Evolutionary conservation across 2,329 filamentous ascomycete species (phyloP).

Genomic region (Trichoderma sp.): DNA sequence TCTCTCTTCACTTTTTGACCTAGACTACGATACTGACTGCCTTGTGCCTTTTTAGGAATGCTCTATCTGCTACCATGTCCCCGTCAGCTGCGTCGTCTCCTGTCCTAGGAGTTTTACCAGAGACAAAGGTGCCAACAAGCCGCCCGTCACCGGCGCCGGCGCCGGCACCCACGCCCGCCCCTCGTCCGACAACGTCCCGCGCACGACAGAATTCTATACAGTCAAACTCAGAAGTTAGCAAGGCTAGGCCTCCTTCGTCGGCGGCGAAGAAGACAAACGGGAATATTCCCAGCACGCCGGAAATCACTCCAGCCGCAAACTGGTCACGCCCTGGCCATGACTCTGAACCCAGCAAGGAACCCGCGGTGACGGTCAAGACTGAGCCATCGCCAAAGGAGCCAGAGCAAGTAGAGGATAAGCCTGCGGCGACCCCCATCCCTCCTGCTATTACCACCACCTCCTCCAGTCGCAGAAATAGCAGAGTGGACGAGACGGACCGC

Average conservation of each 20-base stretch:
- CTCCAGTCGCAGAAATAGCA: slow-evolving; percentile 42
- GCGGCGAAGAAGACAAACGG: slow-evolving; percentile 63
- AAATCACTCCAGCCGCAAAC: slow-evolving; percentile 33
- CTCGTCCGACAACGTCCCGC: slow-evolving; percentile 66
- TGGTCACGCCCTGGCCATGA: slow-evolving; percentile 38
- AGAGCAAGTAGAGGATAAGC: slow-evolving; percentile 28
- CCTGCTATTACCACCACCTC: slow-evolving; percentile 29
- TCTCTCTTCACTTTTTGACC: neutral
- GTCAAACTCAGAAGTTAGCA: slow-evolving; percentile 53
- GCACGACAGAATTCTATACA: slow-evolving; percentile 73
- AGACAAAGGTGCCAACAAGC: slow-evolving; percentile 50
- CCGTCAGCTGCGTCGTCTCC: slow-evolving; percentile 74
- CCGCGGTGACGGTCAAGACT: slow-evolving; percentile 31
- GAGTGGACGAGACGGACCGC: slow-evolving; percentile 36
- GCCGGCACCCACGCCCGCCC: slow-evolving; percentile 35
- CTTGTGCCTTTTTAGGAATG: slow-evolving; percentile 30
- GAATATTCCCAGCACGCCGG: slow-evolving; percentile 38
- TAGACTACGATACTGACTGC: slow-evolving; percentile 20
- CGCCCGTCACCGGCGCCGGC: slow-evolving; percentile 60
- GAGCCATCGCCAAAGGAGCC: slow-evolving; percentile 34
- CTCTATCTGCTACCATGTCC: slow-evolving; percentile 51
- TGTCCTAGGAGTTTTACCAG: slow-evolving; percentile 65
- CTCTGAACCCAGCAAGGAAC: slow-evolving; percentile 51
- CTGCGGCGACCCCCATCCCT: slow-evolving; percentile 20
- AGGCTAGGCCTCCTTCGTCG: slow-evolving; percentile 55